Evolutionary conservation across 1,139 yeast species (phyloP), one percentile per base, ranked within the genome.

Genomic region (Yamadazyma blattariae): DNA sequence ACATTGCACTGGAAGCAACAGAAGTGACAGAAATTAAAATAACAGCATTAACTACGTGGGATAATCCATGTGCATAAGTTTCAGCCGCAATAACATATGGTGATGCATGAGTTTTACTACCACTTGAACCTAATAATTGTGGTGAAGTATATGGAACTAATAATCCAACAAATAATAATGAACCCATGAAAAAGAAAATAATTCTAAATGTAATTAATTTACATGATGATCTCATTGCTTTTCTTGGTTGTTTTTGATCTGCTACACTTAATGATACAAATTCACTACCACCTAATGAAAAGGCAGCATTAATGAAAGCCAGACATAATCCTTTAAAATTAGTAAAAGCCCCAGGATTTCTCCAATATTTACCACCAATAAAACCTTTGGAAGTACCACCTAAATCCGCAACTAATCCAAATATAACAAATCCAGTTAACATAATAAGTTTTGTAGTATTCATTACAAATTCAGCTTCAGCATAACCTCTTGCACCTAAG

Each of bases 331-430:
- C 74, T 46, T 67, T 67, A 48, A 67, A 67, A 23, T 52, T 46
- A 29, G 67, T 64, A 42, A 54, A 52, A 23, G 59, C 59, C 29
- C 69, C 70, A 4, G 72, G 74, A 35, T 66, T 48, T 37, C 59
- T 57, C 77, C 77, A 73, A 46, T 66, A 67, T 37, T 54, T 59
- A 29, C 74, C 76, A 21, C 79, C 79, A 43, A 71, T 64, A 41
- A 55, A 67, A 3, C 69, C 70, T 14, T 45, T 41, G 11, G 59
- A 56, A 25, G 67, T 65, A 31, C 68, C 74, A 38, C 74, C 74
- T 40, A 61, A 54, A 37, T 64, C 61, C 32, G 66, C 54, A 21
- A 66, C 57, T 25, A 68, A 61, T 27, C 70, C 70, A 55, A 61
- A 61, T 31, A 68, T 56, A 35, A 67, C 56, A 39, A 66, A 67